Percentiles rank a stretch among this genome's conserved stretches.
Conservation (phyloP, 2,329 filamentous ascomycete species). For the Hypoxylon sp. region DNA sequence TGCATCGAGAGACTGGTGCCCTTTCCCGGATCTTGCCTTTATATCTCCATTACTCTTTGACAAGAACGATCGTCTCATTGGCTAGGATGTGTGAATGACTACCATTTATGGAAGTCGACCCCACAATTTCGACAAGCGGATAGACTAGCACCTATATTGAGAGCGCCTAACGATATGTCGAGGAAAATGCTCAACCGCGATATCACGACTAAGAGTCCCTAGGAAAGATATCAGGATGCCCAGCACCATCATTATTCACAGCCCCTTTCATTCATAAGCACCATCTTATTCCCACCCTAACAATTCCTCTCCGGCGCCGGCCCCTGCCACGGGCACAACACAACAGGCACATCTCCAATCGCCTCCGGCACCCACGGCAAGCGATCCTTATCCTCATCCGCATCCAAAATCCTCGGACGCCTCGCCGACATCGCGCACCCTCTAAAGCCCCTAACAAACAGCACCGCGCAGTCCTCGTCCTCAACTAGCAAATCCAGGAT, state of each 20-base stretch:
- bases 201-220: not conserved
- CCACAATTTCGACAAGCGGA: not conserved
- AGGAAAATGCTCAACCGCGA: no score
- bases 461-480: conserved; percentile 13
- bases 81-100: not conserved
- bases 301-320: not conserved
- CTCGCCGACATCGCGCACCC: not conserved
- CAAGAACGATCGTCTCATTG: not conserved
- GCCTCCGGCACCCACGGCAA: conserved; percentile 4
- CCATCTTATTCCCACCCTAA: not conserved
- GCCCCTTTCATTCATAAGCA: not conserved
- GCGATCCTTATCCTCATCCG: not conserved
- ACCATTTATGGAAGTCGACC: conserved; percentile 13
- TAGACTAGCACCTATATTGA: no score
- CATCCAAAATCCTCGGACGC: not conserved
- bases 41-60: no score
- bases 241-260: not conserved
- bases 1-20: no score
- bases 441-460: conserved; percentile 2
- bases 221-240: not conserved
- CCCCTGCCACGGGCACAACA: conserved; percentile 6
- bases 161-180: not conserved
- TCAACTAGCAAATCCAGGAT: conserved; percentile 4
- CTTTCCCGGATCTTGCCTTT: no score
- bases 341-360: conserved; percentile 13